Conservation (phyloP, 345 rosid genomes). For the Eucalyptus curtisii region DNA sequence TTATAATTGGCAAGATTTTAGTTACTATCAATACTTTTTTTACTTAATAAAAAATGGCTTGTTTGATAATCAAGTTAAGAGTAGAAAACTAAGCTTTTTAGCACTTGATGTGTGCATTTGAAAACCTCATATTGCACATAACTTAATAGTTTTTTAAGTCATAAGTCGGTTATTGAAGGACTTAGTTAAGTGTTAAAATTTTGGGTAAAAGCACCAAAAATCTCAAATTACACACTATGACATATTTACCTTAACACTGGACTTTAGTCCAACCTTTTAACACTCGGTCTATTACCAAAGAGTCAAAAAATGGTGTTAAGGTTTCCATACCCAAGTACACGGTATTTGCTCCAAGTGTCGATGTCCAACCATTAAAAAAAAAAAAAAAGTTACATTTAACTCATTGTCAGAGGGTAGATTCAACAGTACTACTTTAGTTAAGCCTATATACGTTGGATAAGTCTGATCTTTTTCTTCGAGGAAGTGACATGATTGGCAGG, state of each 20-base stretch:
- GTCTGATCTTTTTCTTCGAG: neutral
- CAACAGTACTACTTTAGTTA: neutral
- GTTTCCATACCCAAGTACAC: neutral
- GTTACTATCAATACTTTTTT: neutral
- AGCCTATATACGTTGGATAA: neutral
- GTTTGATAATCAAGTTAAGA: neutral
- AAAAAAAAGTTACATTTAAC: neutral
- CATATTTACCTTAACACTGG: neutral
- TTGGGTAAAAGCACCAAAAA: neutral
- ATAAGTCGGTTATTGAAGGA: neutral
- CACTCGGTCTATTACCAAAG: neutral
- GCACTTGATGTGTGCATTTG: neutral
- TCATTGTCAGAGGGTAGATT: neutral
- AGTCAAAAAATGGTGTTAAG: neutral
- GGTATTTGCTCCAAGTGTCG: neutral
- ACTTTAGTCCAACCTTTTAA: neutral
- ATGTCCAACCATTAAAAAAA: neutral
- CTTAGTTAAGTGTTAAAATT: neutral
- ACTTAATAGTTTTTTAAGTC: neutral
- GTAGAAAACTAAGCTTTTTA: neutral
- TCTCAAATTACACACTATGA: too few relatives aligned
- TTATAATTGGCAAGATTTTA: neutral
- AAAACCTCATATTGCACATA: neutral
- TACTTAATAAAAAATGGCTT: neutral
- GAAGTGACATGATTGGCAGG: neutral